A percentile compares a stretch with the other conserved stretches of the same genome.
Conservation (phyloP, 1,284 basidiomycete species). For the Kwoniella shivajii region DNA sequence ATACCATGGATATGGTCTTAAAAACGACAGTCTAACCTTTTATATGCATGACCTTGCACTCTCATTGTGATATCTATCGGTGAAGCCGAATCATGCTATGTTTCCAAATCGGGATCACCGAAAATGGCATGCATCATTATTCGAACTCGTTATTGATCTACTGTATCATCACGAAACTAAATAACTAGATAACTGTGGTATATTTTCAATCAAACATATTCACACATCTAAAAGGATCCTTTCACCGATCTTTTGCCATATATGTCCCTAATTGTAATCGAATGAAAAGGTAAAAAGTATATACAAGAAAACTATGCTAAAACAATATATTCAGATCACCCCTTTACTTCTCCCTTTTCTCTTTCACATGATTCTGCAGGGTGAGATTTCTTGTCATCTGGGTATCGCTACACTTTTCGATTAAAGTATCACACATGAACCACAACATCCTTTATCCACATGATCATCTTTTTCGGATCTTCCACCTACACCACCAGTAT, state of each 20-base stretch:
- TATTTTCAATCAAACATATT: too few relatives aligned
- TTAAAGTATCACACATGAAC: conserved; percentile 66
- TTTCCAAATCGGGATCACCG: too few relatives aligned
- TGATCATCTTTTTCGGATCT: conserved; percentile 50
- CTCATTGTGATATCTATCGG: too few relatives aligned
- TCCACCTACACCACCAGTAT: conserved; percentile 61
- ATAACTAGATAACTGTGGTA: too few relatives aligned
- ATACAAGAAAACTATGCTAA: conserved; percentile 15
- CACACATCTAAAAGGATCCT: background rate
- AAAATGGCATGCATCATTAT: too few relatives aligned
- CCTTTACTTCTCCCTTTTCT: background rate
- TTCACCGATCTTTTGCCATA: background rate
- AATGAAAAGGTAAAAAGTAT: conserved; percentile 9
- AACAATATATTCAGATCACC: conserved; percentile 14
- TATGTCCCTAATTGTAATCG: background rate
- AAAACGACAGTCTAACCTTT: too few relatives aligned
- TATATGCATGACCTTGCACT: too few relatives aligned
- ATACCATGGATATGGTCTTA: too few relatives aligned
- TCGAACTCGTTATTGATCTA: too few relatives aligned
- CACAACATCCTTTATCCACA: conserved; percentile 65
- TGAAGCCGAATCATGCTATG: too few relatives aligned
- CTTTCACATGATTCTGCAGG: background rate
- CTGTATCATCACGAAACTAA: too few relatives aligned
- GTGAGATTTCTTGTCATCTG: background rate
- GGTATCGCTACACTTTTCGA: background rate